phyloP scores from a whole-genome alignment of 2,329 filamentous ascomycete genomes.

The Hymenoscyphus repandus region DNA sequence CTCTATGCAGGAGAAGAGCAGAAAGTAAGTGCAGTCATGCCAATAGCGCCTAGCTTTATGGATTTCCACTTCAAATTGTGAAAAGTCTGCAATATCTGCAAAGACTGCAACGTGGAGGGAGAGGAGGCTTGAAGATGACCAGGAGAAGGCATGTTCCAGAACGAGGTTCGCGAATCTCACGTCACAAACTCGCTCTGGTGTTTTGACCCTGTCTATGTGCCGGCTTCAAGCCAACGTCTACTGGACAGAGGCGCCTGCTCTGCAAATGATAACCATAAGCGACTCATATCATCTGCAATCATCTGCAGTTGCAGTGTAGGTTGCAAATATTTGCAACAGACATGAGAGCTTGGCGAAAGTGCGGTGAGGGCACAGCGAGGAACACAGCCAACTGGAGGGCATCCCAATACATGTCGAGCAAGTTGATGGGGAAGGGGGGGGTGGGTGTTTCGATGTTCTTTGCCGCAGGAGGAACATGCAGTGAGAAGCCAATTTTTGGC shows the following conservation, averaged over 20 bases:
- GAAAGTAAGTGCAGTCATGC: not conserved
- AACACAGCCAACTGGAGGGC: too few relatives aligned
- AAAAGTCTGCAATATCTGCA: too few relatives aligned
- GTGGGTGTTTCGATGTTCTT: not conserved
- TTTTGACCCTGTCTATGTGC: not conserved
- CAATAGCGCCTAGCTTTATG: too few relatives aligned
- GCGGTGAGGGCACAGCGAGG: too few relatives aligned
- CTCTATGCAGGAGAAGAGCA: slow-evolving; percentile 2
- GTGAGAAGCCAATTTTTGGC: slow-evolving; percentile 3
- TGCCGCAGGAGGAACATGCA: not conserved
- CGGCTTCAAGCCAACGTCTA: not conserved
- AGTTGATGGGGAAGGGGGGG: too few relatives aligned
- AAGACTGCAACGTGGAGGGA: too few relatives aligned
- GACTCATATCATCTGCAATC: not conserved
- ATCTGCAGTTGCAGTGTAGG: not conserved
- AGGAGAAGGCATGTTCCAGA: slow-evolving; percentile 3
- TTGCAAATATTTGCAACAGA: too few relatives aligned
- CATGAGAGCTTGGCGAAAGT: too few relatives aligned
- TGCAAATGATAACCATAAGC: slow-evolving; percentile 4
- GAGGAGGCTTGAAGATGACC: not conserved
- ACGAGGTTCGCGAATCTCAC: slow-evolving; percentile 9
- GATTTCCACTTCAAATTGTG: too few relatives aligned
- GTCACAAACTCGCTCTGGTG: slow-evolving; percentile 6
- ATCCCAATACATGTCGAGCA: too few relatives aligned
- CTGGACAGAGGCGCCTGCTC: not conserved